Base-by-base conservation (phyloP, 768 basidiomycete genomes). In the Heimioporus sp. region DNA sequence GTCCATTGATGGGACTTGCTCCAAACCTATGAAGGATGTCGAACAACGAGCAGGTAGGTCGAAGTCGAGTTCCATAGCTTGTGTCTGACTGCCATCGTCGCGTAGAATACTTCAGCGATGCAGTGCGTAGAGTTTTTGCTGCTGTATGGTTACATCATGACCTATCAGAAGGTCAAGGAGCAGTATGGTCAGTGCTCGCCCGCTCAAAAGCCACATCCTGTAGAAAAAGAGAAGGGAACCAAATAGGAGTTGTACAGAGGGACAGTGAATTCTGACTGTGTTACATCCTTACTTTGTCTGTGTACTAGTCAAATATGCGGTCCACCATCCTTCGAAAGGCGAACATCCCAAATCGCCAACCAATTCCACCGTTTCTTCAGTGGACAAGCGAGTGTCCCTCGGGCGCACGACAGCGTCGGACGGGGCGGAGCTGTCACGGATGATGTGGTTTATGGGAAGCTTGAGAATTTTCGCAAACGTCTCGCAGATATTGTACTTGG, bases 401-500 rank as follows among this genome's bases (percentile, higher is more conserved):
- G 95, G 95, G 3, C 95, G 80, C 10, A 80, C 76, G 3, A 89
- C 89, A 16, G 83, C 88, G 5, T 80, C 86, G 10, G 63, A 69
- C 0, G 90, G 88, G 10, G 83, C 75, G 16, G 87, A 79, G 2
- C 80, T 76, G 44, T 93, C 87, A 0, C 90, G 80, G 28, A 82
- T 74, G 62, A 96, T 85, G 64, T 98, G 92, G 2, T 58, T 65
- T 62, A 90, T 87, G 11, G 90, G 79, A 0, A 92, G 70, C 6
- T 76, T 72, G 31, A 96, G 80, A 46, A 91, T 77, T 42, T 76
- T 77, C 10, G 87, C 82, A 58, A 93, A 90, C 35, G 88, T 74
- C 28, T 90, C 73, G 64, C 91, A 92, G 57, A 98, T 97, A 60
- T 89, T 88, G 71, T 94, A 97, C 73, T 98, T 98, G 10, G 94